Evolutionary conservation across 2,329 filamentous ascomycete genomes (phyloP).

Genomic region (Neonectria faginata): DNA sequence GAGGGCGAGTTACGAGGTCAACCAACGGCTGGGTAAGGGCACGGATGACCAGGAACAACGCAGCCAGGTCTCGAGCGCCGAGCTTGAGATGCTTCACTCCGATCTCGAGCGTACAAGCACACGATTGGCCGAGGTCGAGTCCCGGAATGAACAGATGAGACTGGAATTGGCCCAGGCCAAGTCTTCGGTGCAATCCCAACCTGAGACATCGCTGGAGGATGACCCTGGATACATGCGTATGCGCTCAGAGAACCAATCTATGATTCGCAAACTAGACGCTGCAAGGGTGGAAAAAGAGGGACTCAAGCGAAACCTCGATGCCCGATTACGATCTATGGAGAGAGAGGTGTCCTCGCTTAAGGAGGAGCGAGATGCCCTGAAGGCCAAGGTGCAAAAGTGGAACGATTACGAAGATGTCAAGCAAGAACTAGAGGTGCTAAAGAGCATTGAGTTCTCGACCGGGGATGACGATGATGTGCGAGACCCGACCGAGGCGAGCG

Average conservation of each 20-base stretch:
- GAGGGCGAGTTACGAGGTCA: constrained; percentile 97
- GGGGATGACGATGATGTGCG: constrained; percentile 81
- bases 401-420: constrained; percentile 96
- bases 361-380: constrained; percentile 83
- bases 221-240: constrained; percentile 90
- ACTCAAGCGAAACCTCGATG: constrained; percentile 80
- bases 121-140: constrained; percentile 89
- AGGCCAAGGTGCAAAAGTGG: constrained; percentile 86
- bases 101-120: constrained; percentile 91
- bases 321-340: constrained; percentile 81
- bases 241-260: constrained; percentile 91
- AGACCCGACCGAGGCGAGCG: constrained; percentile 53
- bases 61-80: constrained; percentile 82
- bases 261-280: constrained; percentile 89
- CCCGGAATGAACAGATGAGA: constrained; percentile 91
- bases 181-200: constrained; percentile 71
- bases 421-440: constrained; percentile 94
- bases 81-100: constrained; percentile 91
- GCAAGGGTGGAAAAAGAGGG: constrained; percentile 85
- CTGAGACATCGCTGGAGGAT: constrained; percentile 78
- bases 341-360: constrained; percentile 79
- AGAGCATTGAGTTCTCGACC: constrained; percentile 96
- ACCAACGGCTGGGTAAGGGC: constrained; percentile 83
- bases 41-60: constrained; percentile 70
- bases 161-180: constrained; percentile 91